These are phyloP conservation scores for Rickenella mellea DNA, from an alignment of 768 basidiomycete species.

Conservation along the genomic window DNA sequence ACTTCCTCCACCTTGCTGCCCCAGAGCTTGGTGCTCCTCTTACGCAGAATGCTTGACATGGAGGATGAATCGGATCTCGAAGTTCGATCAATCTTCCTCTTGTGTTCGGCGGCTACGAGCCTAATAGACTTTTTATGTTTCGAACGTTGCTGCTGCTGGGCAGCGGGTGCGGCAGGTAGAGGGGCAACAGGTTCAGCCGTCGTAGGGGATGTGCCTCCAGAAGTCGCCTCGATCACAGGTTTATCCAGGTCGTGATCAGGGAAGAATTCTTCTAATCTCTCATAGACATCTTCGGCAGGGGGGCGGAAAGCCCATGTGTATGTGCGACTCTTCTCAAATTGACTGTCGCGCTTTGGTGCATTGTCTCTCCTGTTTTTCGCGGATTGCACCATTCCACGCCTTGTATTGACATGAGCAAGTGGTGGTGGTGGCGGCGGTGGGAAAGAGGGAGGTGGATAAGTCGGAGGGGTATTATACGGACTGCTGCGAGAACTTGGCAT, in stretches of 20 bases:
- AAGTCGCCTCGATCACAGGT: conserved; percentile 82
- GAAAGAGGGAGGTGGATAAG: conserved; percentile 13
- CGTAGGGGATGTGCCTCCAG: conserved; percentile 73
- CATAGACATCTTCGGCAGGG: conserved; percentile 85
- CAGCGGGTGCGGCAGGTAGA: conserved; percentile 26
- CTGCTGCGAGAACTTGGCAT: not conserved
- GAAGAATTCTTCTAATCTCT: conserved; percentile 90
- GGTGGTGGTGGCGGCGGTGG: conserved; percentile 16
- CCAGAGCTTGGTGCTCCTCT: conserved; percentile 93
- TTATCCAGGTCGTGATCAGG: conserved; percentile 94
- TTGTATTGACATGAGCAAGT: conserved; percentile 6
- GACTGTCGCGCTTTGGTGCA: conserved; percentile 33
- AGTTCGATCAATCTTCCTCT: conserved; percentile 62
- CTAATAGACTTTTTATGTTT: conserved; percentile 87
- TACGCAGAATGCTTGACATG: conserved; percentile 46
- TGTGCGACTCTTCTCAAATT: conserved; percentile 54
- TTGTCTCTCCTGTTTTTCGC: conserved; percentile 17
- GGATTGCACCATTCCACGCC: conserved; percentile 10
- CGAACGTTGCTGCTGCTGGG: conserved; percentile 29
- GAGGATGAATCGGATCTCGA: conserved; percentile 48
- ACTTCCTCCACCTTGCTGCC: conserved; percentile 91
- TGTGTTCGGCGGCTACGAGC: conserved; percentile 83
- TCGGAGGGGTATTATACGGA: conserved; percentile 4
- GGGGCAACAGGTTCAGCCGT: conserved; percentile 37
- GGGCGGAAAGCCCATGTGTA: conserved; percentile 87